phyloP scores from a whole-genome alignment of 768 basidiomycete genomes.

The Agaricus subrufescens region DNA sequence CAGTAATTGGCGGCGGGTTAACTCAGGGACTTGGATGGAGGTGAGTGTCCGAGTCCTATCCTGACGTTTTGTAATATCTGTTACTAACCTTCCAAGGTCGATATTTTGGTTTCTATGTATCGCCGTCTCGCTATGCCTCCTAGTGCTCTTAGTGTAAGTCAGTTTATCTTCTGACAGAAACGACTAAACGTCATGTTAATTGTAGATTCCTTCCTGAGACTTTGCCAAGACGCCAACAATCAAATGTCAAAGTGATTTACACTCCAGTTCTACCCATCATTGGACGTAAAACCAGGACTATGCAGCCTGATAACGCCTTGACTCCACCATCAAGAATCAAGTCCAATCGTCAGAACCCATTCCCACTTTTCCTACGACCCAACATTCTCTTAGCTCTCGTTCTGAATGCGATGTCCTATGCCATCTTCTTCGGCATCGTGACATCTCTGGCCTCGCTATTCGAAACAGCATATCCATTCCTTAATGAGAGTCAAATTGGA shows the following conservation, averaged over 20 bases:
- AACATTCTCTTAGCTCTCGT: constrained; percentile 51
- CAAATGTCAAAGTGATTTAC: background rate
- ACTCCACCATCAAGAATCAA: constrained; percentile 27
- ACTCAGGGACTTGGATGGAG: constrained; percentile 61
- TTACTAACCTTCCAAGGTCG: constrained; percentile 28
- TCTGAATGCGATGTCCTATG: constrained; percentile 46
- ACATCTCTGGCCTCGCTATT: constrained; percentile 62
- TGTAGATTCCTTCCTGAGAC: constrained; percentile 49
- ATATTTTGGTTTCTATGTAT: constrained; percentile 64
- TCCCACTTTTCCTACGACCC: constrained; percentile 47
- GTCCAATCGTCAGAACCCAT: constrained; percentile 37
- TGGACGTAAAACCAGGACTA: background rate
- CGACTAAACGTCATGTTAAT: constrained; percentile 15
- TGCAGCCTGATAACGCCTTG: constrained; percentile 16
- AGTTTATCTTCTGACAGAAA: constrained; percentile 1
- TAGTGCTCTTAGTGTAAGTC: constrained; percentile 42
- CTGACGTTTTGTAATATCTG: background rate
- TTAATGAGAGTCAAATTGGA: constrained; percentile 63
- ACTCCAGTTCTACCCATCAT: constrained; percentile 7
- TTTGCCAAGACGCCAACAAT: constrained; percentile 16
- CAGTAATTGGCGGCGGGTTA: constrained; percentile 58
- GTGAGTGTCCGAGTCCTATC: constrained; percentile 23
- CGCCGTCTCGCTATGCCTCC: constrained; percentile 37
- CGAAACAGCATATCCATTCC: constrained; percentile 48
- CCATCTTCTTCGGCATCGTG: constrained; percentile 56